phyloP scores from a whole-genome alignment of 1,284 basidiomycete genomes.

The Phenoliferia sp. region DNA sequence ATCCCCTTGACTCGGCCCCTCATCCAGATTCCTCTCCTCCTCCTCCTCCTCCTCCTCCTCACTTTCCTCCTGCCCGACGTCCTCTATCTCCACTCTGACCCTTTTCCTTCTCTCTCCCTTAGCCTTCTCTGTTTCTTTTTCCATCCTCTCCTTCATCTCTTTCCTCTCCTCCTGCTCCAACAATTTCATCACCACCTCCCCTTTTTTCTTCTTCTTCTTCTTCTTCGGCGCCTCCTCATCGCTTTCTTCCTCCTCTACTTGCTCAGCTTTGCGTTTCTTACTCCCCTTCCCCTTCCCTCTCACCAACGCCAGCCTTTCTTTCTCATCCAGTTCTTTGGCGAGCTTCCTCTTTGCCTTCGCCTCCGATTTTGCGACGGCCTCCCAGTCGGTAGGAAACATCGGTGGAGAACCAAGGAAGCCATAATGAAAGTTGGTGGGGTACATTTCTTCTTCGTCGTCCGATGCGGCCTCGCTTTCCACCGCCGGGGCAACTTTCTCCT shows the following conservation, averaged over 20 bases:
- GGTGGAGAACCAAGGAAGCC: neutral
- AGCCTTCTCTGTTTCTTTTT: neutral
- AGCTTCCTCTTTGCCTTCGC: neutral
- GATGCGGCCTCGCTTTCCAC: neutral
- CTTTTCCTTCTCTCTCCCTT: neutral
- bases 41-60: neutral
- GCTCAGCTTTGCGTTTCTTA: neutral
- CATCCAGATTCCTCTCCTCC: neutral
- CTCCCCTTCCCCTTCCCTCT: conserved; percentile 6
- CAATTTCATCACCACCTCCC: neutral
- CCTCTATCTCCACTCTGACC: neutral
- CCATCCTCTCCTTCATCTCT: neutral
- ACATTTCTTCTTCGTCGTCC: neutral
- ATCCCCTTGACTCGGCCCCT: conserved; percentile 15
- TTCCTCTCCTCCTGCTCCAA: neutral
- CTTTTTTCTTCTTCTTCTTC: neutral
- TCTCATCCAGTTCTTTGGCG: neutral
- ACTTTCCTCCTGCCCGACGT: neutral
- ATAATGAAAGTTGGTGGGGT: neutral
- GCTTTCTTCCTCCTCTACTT: neutral
- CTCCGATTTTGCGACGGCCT: neutral
- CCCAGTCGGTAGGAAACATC: neutral
- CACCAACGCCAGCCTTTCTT: neutral
- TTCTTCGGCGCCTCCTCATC: neutral
- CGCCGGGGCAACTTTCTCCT: neutral